Percentiles rank a stretch among this genome's conserved stretches.
Evolutionary conservation across 2,329 filamentous ascomycete genomes (phyloP).

Genomic region (Cladosporium halotolerans): DNA sequence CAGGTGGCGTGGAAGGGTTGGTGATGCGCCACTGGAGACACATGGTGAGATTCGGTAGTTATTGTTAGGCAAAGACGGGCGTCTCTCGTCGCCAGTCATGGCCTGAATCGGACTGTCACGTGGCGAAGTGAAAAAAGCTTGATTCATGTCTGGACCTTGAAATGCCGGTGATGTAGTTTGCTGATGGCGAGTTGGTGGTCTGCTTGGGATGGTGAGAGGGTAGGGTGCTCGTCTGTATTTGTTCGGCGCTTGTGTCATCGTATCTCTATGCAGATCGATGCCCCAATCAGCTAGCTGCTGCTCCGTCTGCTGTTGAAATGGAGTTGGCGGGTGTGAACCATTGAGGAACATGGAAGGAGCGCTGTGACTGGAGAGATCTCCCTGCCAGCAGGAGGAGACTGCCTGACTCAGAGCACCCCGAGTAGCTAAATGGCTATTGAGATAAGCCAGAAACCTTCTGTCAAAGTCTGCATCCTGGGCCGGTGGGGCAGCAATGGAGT

Average conservation of each 20-base stretch:
- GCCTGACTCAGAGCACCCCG: constrained; percentile 43
- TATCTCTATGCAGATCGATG: background rate
- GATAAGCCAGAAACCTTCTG: constrained; percentile 52
- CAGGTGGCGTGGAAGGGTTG: too few relatives aligned
- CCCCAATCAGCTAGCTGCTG: background rate
- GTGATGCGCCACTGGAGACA: too few relatives aligned
- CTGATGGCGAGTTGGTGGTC: constrained; percentile 39
- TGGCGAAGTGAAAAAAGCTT: background rate
- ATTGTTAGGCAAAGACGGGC: too few relatives aligned
- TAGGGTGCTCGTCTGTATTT: constrained; percentile 39
- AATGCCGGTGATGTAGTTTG: constrained; percentile 25
- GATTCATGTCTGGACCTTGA: background rate
- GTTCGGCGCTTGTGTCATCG: constrained; percentile 8
- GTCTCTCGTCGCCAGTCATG: too few relatives aligned
- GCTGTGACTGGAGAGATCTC: constrained; percentile 29
- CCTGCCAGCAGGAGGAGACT: constrained; percentile 24
- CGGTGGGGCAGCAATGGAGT: constrained; percentile 56
- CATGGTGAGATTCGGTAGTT: too few relatives aligned
- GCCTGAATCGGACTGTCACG: too few relatives aligned
- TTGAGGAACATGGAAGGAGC: constrained; percentile 19
- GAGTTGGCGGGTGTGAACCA: background rate
- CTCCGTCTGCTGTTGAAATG: background rate
- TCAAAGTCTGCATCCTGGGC: constrained; percentile 57
- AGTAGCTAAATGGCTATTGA: constrained; percentile 51
- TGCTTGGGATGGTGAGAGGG: constrained; percentile 21